Conservation (phyloP, 202 grass and related monocot genomes). For the Alloteropsis angusta region DNA sequence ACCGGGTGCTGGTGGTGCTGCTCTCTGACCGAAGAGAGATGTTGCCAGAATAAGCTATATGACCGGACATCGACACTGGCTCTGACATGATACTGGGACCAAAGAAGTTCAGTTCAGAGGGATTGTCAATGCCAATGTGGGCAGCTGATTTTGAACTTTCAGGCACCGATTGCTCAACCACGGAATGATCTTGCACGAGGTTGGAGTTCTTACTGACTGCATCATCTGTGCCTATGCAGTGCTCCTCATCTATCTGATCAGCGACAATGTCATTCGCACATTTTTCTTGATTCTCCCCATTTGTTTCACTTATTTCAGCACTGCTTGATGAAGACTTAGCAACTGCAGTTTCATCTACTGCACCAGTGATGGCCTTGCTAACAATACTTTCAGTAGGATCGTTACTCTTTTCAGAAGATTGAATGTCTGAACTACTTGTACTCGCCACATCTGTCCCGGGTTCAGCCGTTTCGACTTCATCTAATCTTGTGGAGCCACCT, state of each 20-base stretch:
- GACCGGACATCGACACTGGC: conserved; percentile 42
- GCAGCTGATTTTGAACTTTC: background rate
- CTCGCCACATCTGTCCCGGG: background rate
- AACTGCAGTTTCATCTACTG: conserved; percentile 2
- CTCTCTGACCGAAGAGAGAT: conserved; percentile 93
- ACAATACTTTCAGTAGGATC: background rate
- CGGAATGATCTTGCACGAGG: background rate
- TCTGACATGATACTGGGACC: conserved; percentile 39
- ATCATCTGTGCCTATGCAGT: background rate
- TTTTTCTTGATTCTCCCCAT: conserved; percentile 13
- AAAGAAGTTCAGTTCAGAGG: conserved; percentile 46
- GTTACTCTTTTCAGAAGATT: conserved; percentile 17
- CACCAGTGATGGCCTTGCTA: background rate
- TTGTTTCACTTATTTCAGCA: background rate
- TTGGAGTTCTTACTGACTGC: background rate
- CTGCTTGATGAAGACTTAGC: background rate
- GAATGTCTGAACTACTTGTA: background rate
- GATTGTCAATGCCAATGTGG: conserved; percentile 3
- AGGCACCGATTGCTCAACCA: background rate
- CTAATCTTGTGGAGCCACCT: background rate
- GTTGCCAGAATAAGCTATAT: conserved; percentile 75
- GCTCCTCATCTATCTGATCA: conserved; percentile 1
- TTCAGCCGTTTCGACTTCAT: conserved; percentile 13
- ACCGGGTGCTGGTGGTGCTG: conserved; percentile 76
- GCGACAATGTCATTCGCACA: background rate